phyloP scores from a whole-genome alignment of 805 yeast species.

The Lipomyces sp. region DNA sequence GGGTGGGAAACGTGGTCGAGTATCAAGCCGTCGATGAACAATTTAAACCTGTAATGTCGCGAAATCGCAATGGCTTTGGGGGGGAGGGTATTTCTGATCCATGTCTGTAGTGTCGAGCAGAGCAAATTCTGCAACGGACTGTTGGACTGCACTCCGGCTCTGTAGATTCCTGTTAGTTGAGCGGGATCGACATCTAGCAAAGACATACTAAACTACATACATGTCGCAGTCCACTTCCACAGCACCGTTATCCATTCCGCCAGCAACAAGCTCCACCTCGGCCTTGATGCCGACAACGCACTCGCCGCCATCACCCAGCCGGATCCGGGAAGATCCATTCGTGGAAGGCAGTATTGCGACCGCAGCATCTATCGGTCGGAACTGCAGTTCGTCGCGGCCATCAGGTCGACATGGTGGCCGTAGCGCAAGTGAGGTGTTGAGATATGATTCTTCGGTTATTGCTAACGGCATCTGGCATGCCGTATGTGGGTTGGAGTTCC shows the following conservation, averaged over 20 bases:
- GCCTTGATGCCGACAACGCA: slow-evolving; percentile 89
- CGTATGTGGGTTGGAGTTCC: not conserved
- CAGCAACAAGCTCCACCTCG: slow-evolving; percentile 56
- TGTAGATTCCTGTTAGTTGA: not conserved
- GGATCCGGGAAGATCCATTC: slow-evolving; percentile 87
- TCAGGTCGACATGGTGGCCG: slow-evolving; percentile 77
- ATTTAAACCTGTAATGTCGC: slow-evolving; percentile 67
- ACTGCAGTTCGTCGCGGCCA: slow-evolving; percentile 69
- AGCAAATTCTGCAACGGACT: slow-evolving; percentile 63
- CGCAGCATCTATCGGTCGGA: slow-evolving; percentile 81
- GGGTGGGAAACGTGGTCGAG: slow-evolving; percentile 79
- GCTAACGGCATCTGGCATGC: slow-evolving; percentile 36
- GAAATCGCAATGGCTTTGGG: slow-evolving; percentile 56
- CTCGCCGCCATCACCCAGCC: slow-evolving; percentile 87
- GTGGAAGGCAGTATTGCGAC: slow-evolving; percentile 80
- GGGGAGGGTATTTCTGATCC: slow-evolving; percentile 55
- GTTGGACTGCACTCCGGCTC: slow-evolving; percentile 41
- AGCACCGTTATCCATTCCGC: slow-evolving; percentile 46
- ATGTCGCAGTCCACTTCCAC: slow-evolving; percentile 62
- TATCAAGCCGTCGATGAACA: slow-evolving; percentile 76
- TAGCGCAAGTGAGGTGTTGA: slow-evolving; percentile 65
- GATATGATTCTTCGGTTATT: slow-evolving; percentile 48
- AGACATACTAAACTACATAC: slow-evolving; percentile 3
- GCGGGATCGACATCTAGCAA: slow-evolving; percentile 1
- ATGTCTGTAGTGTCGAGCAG: slow-evolving; percentile 56